Evolutionary conservation across 73 alveolate species (phyloP), one percentile per base, ranked within the genome.

Genomic region (Paramecium tetraurelia): DNA sequence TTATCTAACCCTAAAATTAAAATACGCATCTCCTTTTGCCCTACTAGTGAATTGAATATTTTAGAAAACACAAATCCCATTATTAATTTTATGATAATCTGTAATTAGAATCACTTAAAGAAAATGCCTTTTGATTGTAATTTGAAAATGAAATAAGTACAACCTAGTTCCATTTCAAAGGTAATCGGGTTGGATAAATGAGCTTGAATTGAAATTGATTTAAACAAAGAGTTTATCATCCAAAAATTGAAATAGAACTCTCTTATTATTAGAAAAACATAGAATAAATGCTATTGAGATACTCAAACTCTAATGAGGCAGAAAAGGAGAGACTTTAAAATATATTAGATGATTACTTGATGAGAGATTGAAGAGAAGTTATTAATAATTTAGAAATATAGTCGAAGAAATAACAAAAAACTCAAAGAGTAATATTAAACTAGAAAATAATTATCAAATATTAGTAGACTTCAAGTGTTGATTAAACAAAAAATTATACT

Each of bases 11-110:
- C 98, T 27, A 96, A 87, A 53, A 96, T 96, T 44, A 96, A 93
- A 20, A 96, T 85, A 85, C 97, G 93, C 93, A 96, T 96, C 59
- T 96, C 94, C 50, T 96, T 94, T 27, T 85, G 63, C 6, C 98
- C 97, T 33, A 96, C 35, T 11, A 96, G 93, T n/a, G 96, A 92
- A 36, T 90, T 92, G 92, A 94, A 96, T 14, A 96, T 93, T 86
- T 96, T 96, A 70, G 97, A 94, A 92, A 96, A 96, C 27, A 93
- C 95, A 86, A 94, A 94, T 46, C 98, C 98, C 98, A 95, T 95
- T 36, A 53, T 53, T 18, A 53, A 53, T 53, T 36, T 36, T 16
- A 72, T 72, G 33, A 36, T 27, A 27, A 27, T 27, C 31, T 27
- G 1, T 27, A 27, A 27, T 27, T 27, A 27, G 31, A 27, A 27